Evolutionary conservation across 208 protist species (phyloP), one percentile per base, ranked within the genome.

Genomic region (Trypanosoma avium): DNA sequence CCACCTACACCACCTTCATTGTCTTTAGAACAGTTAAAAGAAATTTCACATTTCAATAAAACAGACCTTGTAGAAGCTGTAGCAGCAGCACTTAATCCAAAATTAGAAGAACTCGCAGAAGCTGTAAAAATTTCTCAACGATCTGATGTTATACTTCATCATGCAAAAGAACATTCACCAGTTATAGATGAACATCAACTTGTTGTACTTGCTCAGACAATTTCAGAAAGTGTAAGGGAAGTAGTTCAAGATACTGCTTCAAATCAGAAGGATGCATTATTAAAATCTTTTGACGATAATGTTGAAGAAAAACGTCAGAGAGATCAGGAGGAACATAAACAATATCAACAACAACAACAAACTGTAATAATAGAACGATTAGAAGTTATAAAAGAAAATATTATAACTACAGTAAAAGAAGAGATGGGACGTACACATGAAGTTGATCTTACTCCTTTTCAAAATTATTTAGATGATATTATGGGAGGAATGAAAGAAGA

Each of bases 391-490:
- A 76, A 77, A n/a, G 47, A 36, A 32, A 77, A 72, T 54, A 64
- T 94, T 26, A 35, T 90, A 30, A 29, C 63, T 13, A 58, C 78
- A 5, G 58, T 94, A 7, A 62, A 81, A 50, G 24, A 61, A 15
- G 82, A 91, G 45, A 83, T 81, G 68, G 64, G 61, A 32, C 82
- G 82, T 55, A 63, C 73, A 7, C 84, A 85, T 9, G 79, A 89
- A 50, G 74, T 92, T 53, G 78, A 95, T 63, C 54, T 95, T 15
- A 84, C 81, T 3, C 83, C 82, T 21, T 81, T 95, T 73, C 90
- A 84, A 73, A 67, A 81, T 59, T 93, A 92, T 64, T 72, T 95
- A 38, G 89, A 95, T 53, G 77, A 77, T 55, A 68, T 90, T 17
- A 61, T 93, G 4, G 58, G 61, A 40, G 81, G 83, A 33, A 45